Evolutionary conservation across 2,329 filamentous ascomycete species (phyloP).

Genomic region (Pyricularia pennisetigena): DNA sequence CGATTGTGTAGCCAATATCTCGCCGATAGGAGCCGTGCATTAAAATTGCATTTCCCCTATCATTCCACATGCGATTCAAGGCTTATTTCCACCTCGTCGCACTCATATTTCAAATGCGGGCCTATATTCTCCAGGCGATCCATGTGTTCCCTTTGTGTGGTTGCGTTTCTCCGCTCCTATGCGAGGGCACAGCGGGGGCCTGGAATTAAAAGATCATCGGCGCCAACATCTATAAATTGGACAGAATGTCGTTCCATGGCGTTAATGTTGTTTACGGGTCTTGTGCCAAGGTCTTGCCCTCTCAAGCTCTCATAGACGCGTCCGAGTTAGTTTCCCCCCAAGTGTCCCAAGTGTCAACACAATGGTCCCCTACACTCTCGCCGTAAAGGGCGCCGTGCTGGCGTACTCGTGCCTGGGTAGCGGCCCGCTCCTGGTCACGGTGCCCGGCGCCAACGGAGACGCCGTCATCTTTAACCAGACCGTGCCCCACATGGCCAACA

Average conservation of each 20-base stretch:
- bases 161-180: not conserved
- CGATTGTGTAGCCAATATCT: not conserved
- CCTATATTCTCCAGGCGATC: not conserved
- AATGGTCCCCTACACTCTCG: not conserved
- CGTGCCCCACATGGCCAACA: conserved; percentile 12
- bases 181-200: not conserved
- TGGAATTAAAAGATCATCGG: not conserved
- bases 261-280: too few relatives aligned
- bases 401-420: conserved; percentile 18
- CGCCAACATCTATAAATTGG: not conserved
- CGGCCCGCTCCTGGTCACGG: conserved; percentile 19
- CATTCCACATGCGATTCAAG: not conserved
- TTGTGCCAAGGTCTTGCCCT: not conserved
- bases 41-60: not conserved
- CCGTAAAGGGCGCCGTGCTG: conserved; percentile 14
- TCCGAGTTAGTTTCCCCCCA: not conserved
- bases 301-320: not conserved
- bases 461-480: conserved; percentile 15
- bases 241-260: too few relatives aligned
- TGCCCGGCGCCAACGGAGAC: conserved; percentile 19
- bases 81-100: not conserved
- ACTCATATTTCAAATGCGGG: not conserved
- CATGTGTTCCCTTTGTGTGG: not conserved
- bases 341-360: not conserved
- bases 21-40: not conserved